These are phyloP conservation scores for Penicillium salamii DNA, from an alignment of 495 filamentous ascomycete genomes.

Conservation along the genomic window DNA sequence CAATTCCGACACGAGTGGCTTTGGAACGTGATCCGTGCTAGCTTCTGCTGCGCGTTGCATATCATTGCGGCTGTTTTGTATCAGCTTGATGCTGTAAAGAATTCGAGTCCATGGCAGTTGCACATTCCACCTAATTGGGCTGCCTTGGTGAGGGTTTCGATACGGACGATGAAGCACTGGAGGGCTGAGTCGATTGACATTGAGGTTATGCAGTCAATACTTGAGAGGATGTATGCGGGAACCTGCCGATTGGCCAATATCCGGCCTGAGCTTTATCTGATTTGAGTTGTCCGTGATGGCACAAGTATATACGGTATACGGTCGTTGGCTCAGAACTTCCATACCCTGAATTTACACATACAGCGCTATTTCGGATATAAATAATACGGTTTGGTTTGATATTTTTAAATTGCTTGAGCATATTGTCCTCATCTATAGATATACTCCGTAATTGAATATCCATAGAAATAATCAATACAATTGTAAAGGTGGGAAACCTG, in stretches of 20 bases:
- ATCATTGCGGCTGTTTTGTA: slow-evolving; percentile 20
- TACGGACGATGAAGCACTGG: slow-evolving; percentile 21
- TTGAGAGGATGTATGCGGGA: slow-evolving; percentile 27
- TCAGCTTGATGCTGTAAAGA: slow-evolving; percentile 4
- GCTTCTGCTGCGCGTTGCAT: slow-evolving; percentile 20
- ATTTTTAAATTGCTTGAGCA: too few species aligned
- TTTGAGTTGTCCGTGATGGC: background rate
- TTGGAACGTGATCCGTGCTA: slow-evolving; percentile 19
- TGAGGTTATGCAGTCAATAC: slow-evolving; percentile 19
- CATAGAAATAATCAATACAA: too few species aligned
- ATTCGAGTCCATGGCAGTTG: slow-evolving; percentile 10
- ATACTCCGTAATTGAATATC: too few species aligned
- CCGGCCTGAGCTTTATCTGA: slow-evolving; percentile 6
- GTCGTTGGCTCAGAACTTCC: too few species aligned
- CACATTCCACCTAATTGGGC: slow-evolving; percentile 18
- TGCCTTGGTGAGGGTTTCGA: slow-evolving; percentile 18
- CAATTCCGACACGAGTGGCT: slow-evolving; percentile 28
- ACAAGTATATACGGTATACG: background rate
- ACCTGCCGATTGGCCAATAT: slow-evolving; percentile 23
- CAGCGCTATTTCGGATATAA: too few species aligned
- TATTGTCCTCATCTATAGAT: too few species aligned
- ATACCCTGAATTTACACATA: too few species aligned
- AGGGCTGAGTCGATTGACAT: slow-evolving; percentile 20
- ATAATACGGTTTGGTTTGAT: too few species aligned
- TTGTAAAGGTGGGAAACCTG: too few species aligned